Evolutionary conservation across 768 basidiomycete genomes (phyloP), one percentile per base, ranked within the genome.

Genomic region (Chalciporus pseudorubinellus): DNA sequence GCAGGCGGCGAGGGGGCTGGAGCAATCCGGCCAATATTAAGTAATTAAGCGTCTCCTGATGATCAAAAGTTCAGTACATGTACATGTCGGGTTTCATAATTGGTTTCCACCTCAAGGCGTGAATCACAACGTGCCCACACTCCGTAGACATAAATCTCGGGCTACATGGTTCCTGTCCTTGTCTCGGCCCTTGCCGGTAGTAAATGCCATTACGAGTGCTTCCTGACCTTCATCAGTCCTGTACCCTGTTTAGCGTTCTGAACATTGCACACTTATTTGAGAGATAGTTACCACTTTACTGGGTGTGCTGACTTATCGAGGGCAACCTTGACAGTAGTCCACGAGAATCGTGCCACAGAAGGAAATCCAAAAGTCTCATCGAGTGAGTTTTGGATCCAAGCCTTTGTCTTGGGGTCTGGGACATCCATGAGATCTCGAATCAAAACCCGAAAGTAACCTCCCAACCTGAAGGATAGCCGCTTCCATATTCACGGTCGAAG

Each of bases 311-410:
- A 74, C 63, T 89, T 89, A 44, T 95, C 92, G 14, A 99, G 71
- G 3, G 84, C 67, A 2, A 90, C 79, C 64, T 93, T 94, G 54
- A 95, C 84, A 0, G 97, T 97, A 3, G 90, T 84, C 97, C 97
- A 99, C 2, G 90, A 93, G 71, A 98, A 98, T 16, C 97, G 83
- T 3, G 84, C 95, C 34, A 98, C 70, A 16, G 83, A 87, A 0
- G 95, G 95, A 62, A 83, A 95, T 5, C 97, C 97, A 64, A 99
- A 99, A 2, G 92, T 87, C 2, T 86, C 87, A 49, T 98, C 86
- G 12, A 98, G 62, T 0, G 87, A 78, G 1, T 74, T 66, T 57
- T 80, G 80, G 12, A 99, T 74, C 91, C 92, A 98, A 1, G 82
- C 82, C 61, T 93, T 82, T 1, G 97, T 98, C 59, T 87, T 92